A percentile compares a stretch with the other conserved stretches of the same genome.
These are phyloP conservation scores for Hondaea fermentalgiana DNA, from an alignment of 108 stramenopile species.

Conservation along the genomic window DNA sequence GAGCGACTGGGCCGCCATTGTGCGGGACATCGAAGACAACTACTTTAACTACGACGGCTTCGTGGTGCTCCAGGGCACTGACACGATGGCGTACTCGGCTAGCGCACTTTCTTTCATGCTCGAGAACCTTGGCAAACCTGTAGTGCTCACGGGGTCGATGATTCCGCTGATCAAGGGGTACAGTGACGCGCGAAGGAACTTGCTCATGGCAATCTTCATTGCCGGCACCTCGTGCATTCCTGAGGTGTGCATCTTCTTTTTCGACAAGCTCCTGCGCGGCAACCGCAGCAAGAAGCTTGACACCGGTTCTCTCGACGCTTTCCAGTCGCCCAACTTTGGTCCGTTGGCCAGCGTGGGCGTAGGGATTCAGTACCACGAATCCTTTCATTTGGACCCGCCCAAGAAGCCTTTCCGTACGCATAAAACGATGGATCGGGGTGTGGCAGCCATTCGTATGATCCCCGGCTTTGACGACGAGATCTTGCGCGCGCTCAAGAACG, in stretches of 20 bases:
- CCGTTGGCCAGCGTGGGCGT: constrained; percentile 82
- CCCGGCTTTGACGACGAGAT: constrained; percentile 86
- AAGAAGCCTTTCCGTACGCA: constrained; percentile 69
- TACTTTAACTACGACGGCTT: constrained; percentile 87
- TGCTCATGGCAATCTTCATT: constrained; percentile 89
- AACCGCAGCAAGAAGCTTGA: constrained; percentile 77
- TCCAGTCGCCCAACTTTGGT: constrained; percentile 83
- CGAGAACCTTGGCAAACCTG: constrained; percentile 91
- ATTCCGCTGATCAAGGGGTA: constrained; percentile 82
- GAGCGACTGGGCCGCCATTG: constrained; percentile 76
- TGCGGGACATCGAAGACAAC: constrained; percentile 58
- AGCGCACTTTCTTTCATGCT: constrained; percentile 90
- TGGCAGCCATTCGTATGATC: constrained; percentile 70
- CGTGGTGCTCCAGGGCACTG: constrained; percentile 88
- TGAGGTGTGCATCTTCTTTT: constrained; percentile 89
- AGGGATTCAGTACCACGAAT: constrained; percentile 61
- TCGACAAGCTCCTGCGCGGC: constrained; percentile 73
- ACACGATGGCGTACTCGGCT: constrained; percentile 93
- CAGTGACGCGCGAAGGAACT: constrained; percentile 88
- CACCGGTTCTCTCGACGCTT: constrained; percentile 72
- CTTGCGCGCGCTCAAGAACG: constrained; percentile 40
- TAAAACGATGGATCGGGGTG: constrained; percentile 71
- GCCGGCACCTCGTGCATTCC: constrained; percentile 63
- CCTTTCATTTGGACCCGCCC: constrained; percentile 64
- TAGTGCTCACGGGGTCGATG: constrained; percentile 81